These are phyloP conservation scores for Silene noctiflora DNA, from an alignment of 179 eudicot genomes.

Conservation along the genomic window DNA sequence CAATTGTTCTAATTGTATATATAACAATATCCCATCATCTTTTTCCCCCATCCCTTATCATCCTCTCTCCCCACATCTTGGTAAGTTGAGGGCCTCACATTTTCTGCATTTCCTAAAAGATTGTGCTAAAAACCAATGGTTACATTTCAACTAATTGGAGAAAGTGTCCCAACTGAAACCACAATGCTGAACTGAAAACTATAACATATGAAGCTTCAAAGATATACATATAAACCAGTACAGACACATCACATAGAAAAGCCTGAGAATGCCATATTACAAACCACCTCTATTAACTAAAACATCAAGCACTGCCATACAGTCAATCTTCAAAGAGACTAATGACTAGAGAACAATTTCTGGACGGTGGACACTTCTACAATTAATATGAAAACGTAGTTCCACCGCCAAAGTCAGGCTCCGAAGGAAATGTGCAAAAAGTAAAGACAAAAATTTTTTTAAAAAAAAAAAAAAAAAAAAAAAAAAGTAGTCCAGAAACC, in stretches of 20 bases:
- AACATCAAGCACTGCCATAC: neutral
- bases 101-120: neutral
- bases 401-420: neutral
- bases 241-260: conserved; percentile 11
- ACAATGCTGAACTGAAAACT: conserved; percentile 10
- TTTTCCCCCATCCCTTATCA: too few species aligned
- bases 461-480: too few species aligned
- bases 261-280: neutral
- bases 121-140: neutral
- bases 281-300: neutral
- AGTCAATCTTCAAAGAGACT: neutral
- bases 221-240: conserved; percentile 1
- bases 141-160: neutral
- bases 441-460: neutral
- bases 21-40: neutral
- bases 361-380: neutral
- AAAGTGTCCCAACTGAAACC: neutral
- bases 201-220: conserved; percentile 4
- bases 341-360: conserved; percentile 6
- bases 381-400: neutral
- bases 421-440: neutral
- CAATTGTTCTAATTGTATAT: too few species aligned
- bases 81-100: neutral
- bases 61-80: neutral
- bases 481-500: conserved; percentile 2